phyloP scores from a whole-genome alignment of 805 yeast genomes.

The Wilhelminamyces savonicus region DNA sequence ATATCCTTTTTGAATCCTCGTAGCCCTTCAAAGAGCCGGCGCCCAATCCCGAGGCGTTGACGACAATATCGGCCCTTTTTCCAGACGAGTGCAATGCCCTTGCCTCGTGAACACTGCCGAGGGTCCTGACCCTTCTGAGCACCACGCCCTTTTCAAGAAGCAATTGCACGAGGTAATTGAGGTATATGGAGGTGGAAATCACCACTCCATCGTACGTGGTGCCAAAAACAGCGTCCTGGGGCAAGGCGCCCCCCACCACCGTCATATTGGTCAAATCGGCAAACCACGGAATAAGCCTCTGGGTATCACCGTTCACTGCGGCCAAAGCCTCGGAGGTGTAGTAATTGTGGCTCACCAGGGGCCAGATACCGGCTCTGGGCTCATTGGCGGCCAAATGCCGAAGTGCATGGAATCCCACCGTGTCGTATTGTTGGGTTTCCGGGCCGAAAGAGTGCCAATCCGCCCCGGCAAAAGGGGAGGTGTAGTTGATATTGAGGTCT shows the following conservation, averaged over 20 bases:
- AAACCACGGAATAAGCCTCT: constrained; percentile 40
- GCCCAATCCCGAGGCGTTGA: constrained; percentile 54
- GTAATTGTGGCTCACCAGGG: constrained; percentile 6
- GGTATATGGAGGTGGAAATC: constrained; percentile 52
- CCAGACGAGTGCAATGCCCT: constrained; percentile 25
- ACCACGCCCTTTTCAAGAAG: constrained; percentile 42
- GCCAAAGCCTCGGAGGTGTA: constrained; percentile 5
- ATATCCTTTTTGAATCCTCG: constrained; percentile 32
- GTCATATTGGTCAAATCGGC: constrained; percentile 30
- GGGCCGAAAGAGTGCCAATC: constrained; percentile 61
- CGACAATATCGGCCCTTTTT: constrained; percentile 44
- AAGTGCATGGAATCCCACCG: constrained; percentile 42
- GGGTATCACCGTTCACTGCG: constrained; percentile 3
- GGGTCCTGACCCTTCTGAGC: constrained; percentile 32
- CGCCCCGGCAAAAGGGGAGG: constrained; percentile 71
- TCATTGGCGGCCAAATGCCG: constrained; percentile 36
- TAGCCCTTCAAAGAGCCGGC: constrained; percentile 42
- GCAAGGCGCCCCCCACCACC: constrained; percentile 29
- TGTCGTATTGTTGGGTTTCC: constrained; percentile 29
- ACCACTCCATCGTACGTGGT: constrained; percentile 48
- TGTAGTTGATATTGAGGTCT: constrained; percentile 43
- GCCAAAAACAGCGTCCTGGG: constrained; percentile 39
- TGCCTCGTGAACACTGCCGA: constrained; percentile 46
- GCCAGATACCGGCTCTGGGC: constrained; percentile 41
- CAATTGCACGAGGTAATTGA: constrained; percentile 44